Conservation (phyloP, 495 filamentous ascomycete species). For the Apodospora peruviana region DNA sequence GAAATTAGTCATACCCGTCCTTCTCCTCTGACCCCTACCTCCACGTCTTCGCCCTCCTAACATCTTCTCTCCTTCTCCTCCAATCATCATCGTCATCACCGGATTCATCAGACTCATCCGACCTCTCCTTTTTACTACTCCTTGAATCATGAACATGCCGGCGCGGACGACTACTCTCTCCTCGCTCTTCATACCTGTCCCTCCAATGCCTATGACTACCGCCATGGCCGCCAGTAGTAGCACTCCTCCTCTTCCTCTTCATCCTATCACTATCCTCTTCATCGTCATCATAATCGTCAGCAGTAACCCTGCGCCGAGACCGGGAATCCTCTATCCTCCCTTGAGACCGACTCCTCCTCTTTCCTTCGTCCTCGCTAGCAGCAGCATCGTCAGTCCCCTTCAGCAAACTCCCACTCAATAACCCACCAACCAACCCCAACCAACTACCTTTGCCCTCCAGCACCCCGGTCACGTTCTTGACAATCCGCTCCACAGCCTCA, state of each 20-base stretch:
- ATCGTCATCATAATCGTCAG: neutral
- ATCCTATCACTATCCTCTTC: neutral
- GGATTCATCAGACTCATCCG: neutral
- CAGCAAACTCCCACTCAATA: constrained; percentile 22
- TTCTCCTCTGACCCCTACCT: constrained; percentile 9
- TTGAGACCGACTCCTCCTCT: neutral
- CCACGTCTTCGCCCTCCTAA: no score
- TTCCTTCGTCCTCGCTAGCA: constrained; percentile 1
- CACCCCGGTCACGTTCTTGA: constrained; percentile 26
- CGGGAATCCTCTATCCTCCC: neutral
- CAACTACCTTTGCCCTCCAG: constrained; percentile 24
- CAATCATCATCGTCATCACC: no score
- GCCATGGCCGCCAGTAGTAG: neutral
- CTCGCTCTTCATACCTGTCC: neutral
- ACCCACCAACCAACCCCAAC: constrained; percentile 21
- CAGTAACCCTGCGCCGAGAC: neutral
- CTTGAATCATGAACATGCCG: no score
- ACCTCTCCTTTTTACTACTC: constrained; percentile 10
- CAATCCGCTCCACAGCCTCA: constrained; percentile 26
- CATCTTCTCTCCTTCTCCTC: neutral
- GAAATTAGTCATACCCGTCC: no score
- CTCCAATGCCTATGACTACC: neutral
- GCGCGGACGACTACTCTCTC: constrained; percentile 3
- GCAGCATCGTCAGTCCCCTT: constrained; percentile 4
- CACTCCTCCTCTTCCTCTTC: constrained; percentile 1